These are phyloP conservation scores for Sclerotinia sclerotiorum DNA, from an alignment of 2,329 filamentous ascomycete species.

Conservation along the genomic window DNA sequence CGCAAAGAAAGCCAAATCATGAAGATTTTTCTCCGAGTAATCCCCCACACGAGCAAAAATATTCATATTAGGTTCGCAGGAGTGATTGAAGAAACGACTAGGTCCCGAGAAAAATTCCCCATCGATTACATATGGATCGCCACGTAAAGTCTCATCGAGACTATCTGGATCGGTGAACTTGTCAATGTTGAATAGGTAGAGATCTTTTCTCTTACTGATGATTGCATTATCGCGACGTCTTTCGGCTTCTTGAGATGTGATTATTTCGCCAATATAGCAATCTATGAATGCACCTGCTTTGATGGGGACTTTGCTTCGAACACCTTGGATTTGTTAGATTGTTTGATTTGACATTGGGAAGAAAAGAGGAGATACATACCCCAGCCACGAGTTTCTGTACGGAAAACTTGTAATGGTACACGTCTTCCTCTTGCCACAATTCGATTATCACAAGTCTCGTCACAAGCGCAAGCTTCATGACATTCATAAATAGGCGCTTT, in stretches of 20 bases:
- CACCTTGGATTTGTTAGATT: conserved; percentile 46
- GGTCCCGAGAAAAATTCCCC: conserved; percentile 78
- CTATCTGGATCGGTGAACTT: conserved; percentile 67
- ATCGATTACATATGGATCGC: conserved; percentile 59
- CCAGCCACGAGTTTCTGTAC: conserved; percentile 74
- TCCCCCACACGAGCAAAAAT: conserved; percentile 80
- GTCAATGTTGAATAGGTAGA: conserved; percentile 79
- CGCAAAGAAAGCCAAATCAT: conserved; percentile 77
- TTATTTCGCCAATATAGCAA: conserved; percentile 71
- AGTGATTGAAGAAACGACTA: conserved; percentile 81
- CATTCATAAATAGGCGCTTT: conserved; percentile 75
- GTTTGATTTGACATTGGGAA: background rate
- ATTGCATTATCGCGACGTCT: conserved; percentile 58
- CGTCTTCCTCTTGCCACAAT: conserved; percentile 73
- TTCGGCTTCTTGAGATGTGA: conserved; percentile 63
- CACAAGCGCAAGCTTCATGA: conserved; percentile 68
- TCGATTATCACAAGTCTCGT: conserved; percentile 65
- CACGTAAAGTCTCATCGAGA: conserved; percentile 55
- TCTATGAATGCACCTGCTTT: conserved; percentile 76
- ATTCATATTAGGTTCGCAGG: conserved; percentile 73
- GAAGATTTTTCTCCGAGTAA: conserved; percentile 70
- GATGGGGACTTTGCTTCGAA: conserved; percentile 64
- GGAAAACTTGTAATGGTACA: conserved; percentile 74
- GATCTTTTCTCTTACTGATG: conserved; percentile 63
- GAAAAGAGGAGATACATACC: conserved; percentile 47